Base-by-base conservation (phyloP, 2,329 filamentous ascomycete species). In the Emmonsiellopsis sp. region DNA sequence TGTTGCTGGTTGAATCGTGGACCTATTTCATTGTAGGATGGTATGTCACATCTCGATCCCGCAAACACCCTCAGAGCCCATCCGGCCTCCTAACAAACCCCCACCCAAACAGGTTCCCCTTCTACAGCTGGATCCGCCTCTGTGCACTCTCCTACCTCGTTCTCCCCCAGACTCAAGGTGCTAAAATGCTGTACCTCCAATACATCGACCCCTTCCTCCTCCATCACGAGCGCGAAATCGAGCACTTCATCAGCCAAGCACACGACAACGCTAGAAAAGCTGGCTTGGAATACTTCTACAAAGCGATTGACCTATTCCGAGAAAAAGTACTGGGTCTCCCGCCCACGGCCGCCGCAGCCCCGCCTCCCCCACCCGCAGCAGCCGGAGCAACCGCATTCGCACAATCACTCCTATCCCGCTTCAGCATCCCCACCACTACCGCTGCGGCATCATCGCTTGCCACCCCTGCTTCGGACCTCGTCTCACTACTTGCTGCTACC, bases 121-220 rank as follows among this genome's bases (percentile, higher is more conserved):
- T 97, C 71, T 98, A 96, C 74, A 82, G 88, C 62, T 96, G 91
- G 81, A 77, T 95, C 64, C 89, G 93, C 59, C 82, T 96, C 52
- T 76, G 85, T 66, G 86, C 93, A 72, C 83, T 96, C 66, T 83
- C 93, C 60, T 98, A 96, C 75, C 87, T 98, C 57, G 90, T 97
- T 65, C 83, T 95, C n/a, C 93, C 92, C 0, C 92, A 95, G 70
- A 93, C 89, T n/a, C 92, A 96, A 68, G 93, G 93, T 68, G 90
- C 91, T 54, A 86, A 87, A 57, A 74, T 86, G 63, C 77, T 97
- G 59, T 98, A 97, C 76, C 83, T 90, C 65, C 79, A 83, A 57
- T 84, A 93, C 69, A 78, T 97, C 56, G 86, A 95, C 70, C 92
- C 92, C 0, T 95, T 92, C 75, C 83, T 98, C 49, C 78, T 83